Evolutionary conservation across 2,329 filamentous ascomycete genomes (phyloP).

Genomic region (Pestalotiopsis sp.): DNA sequence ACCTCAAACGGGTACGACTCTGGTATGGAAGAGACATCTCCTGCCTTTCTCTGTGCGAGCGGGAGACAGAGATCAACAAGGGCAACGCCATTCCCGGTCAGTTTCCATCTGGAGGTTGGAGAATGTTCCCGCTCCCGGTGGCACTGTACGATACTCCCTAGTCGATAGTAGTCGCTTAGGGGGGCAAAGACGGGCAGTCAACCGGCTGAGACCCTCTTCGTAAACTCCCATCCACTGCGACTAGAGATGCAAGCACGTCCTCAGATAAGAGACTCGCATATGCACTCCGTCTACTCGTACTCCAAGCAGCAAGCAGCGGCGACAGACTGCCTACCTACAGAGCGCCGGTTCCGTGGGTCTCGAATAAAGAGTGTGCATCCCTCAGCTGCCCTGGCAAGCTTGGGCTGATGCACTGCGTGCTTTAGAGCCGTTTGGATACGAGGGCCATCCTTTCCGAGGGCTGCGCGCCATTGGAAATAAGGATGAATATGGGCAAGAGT

Average conservation of each 20-base stretch:
- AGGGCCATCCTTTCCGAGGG: constrained; percentile 1
- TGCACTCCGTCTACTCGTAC: background rate
- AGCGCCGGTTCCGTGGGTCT: background rate
- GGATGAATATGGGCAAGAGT: background rate
- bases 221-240: background rate
- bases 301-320: background rate
- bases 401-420: constrained; percentile 5
- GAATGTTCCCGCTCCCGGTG: background rate
- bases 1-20: background rate
- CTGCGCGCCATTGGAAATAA: background rate
- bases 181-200: background rate
- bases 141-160: background rate
- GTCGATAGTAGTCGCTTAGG: background rate
- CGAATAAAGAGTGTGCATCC: constrained; percentile 4
- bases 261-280: constrained; percentile 8
- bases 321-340: background rate
- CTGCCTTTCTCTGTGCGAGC: background rate
- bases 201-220: background rate
- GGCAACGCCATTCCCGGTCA: background rate
- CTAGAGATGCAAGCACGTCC: background rate
- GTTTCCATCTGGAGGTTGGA: background rate
- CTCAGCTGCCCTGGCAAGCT: background rate
- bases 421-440: constrained; percentile 11
- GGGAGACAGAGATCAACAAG: background rate
- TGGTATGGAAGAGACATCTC: background rate